Evolutionary conservation across 2,329 filamentous ascomycete genomes (phyloP).

Genomic region (Pseudogymnoascus sp.): DNA sequence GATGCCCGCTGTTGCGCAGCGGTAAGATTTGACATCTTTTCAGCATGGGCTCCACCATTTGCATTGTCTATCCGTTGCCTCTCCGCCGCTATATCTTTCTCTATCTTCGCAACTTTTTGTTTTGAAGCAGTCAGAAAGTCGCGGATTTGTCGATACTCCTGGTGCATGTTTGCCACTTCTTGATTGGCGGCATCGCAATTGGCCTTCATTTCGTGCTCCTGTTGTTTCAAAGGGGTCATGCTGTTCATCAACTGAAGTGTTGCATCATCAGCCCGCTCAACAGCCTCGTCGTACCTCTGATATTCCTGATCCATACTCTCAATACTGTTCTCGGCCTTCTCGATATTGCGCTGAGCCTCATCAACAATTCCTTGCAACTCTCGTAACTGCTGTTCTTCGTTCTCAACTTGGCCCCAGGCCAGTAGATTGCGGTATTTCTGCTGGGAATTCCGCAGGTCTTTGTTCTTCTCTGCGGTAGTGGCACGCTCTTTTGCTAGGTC

Average conservation of each 20-base stretch:
- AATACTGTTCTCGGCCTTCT: constrained; percentile 36
- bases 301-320: constrained; percentile 37
- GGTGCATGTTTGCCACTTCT: constrained; percentile 45
- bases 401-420: constrained; percentile 80
- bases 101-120: constrained; percentile 36
- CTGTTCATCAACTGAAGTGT: constrained; percentile 19
- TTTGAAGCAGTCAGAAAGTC: constrained; percentile 46
- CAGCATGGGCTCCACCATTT: constrained; percentile 60
- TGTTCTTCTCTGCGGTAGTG: constrained; percentile 56
- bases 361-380: constrained; percentile 31
- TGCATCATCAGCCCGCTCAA: constrained; percentile 27
- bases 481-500: constrained; percentile 57
- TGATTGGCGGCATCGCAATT: constrained; percentile 44
- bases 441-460: constrained; percentile 53
- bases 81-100: constrained; percentile 46
- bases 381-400: constrained; percentile 53
- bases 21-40: constrained; percentile 51
- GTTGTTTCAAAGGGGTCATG: constrained; percentile 37
- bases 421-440: constrained; percentile 55
- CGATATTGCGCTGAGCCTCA: constrained; percentile 30
- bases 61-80: constrained; percentile 54
- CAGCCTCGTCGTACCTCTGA: constrained; percentile 25
- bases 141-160: constrained; percentile 59
- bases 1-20: constrained; percentile 44
- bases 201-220: constrained; percentile 40